Conservation (phyloP, 805 yeast species). For the Candida silvicultrix region DNA sequence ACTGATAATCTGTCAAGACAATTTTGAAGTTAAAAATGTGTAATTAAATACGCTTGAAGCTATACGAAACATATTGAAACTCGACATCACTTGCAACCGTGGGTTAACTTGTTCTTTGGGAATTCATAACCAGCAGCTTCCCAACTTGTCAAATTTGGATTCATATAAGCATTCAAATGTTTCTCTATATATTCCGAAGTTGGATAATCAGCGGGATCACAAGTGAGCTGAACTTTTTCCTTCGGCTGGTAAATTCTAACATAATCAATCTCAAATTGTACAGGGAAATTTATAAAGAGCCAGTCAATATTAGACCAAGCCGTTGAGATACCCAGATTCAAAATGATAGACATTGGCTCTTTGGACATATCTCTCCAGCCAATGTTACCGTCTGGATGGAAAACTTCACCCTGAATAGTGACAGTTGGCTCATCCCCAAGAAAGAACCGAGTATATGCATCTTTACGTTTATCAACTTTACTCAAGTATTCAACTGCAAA, state of each 20-base stretch:
- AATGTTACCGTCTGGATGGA: slow-evolving; percentile 44
- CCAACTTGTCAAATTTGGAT: slow-evolving; percentile 40
- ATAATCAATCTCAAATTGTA: slow-evolving; percentile 36
- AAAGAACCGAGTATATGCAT: slow-evolving; percentile 30
- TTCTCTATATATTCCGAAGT: slow-evolving; percentile 36
- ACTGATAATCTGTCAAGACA: too few relatives aligned
- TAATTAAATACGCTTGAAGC: too few relatives aligned
- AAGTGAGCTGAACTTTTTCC: slow-evolving; percentile 31
- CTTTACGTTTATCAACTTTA: slow-evolving; percentile 22
- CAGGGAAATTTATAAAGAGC: slow-evolving; percentile 37
- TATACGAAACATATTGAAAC: too few relatives aligned
- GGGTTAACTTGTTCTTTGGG: slow-evolving; percentile 33
- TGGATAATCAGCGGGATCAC: slow-evolving; percentile 44
- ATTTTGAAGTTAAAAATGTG: too few relatives aligned
- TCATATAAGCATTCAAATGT: slow-evolving; percentile 35
- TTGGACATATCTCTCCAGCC: slow-evolving; percentile 41
- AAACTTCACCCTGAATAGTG: slow-evolving; percentile 34
- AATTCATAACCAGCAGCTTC: slow-evolving; percentile 34
- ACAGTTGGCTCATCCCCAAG: slow-evolving; percentile 42
- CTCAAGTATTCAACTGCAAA: slow-evolving; percentile 38
- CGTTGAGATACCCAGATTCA: slow-evolving; percentile 44
- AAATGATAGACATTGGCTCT: slow-evolving; percentile 44
- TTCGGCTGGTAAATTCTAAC: slow-evolving; percentile 45
- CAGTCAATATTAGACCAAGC: slow-evolving; percentile 48
- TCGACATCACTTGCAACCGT: slow-evolving; percentile 9